Evolutionary conservation across 2,329 filamentous ascomycete genomes (phyloP), one percentile per base, ranked within the genome.

Genomic region (Chaetoscypha palmicola): DNA sequence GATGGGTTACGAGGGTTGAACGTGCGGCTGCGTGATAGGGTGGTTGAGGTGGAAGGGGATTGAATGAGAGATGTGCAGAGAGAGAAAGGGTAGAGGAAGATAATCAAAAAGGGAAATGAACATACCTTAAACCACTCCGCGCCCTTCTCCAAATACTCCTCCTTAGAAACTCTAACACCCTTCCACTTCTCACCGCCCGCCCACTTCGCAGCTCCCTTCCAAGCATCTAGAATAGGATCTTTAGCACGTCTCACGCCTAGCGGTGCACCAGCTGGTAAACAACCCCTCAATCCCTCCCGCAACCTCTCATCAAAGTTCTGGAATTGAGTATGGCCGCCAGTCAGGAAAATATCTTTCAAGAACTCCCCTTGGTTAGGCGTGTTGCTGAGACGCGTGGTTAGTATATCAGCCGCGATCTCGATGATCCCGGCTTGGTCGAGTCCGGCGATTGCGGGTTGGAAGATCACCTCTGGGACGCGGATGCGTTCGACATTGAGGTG

Each of bases 401-500:
- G 72, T 50, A 98, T 92, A 58, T 94, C 88, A 12, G 88, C 83
- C 0, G 86, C 86, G 46, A 97, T 94, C 64, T 98, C 92, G 14
- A 95, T 76, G 39, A 98, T 77, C 21, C 92, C 92, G 1, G 91
- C 88, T 67, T 98, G 92, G 63, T 97, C 90, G 36, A 96, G 69
- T 5, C 90, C 90, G 0, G 90, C 90, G 59, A 97, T 94, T 12
- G 83, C 82, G 0, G 90, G 91, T 60, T 94, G 87, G 69, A 96
- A 96, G 14, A 95, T 76, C 7, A 96, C 83, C 67, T 97, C 91
- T 2, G 90, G 90, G 2, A 94, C 88, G 39, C 90, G 84, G 64
- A 97, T 94, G 44, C 91, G 83, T 70, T 97, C 90, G 42, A 98
- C 88, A 63, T 98, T 98, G 51, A 98, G 79, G 64, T 98, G 92